Conservation (phyloP, 106 monocot species). For the Acorus calamus region DNA sequence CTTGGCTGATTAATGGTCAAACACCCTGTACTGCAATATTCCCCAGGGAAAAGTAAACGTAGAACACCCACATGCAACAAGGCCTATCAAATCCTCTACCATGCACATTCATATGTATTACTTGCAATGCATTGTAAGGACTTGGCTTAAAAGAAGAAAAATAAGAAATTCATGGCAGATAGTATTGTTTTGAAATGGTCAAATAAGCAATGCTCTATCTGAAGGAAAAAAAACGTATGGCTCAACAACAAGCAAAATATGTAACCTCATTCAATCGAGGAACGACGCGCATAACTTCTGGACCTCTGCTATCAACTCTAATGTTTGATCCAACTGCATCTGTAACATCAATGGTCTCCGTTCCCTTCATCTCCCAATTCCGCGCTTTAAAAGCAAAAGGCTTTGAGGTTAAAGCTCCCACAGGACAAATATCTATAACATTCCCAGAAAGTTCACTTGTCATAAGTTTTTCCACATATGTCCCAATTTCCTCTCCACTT, state of each 20-base stretch:
- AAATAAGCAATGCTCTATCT: neutral
- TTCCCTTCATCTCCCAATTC: slow-evolving; percentile 96
- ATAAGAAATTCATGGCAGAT: neutral
- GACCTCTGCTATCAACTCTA: slow-evolving; percentile 96
- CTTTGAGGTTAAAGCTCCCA: slow-evolving; percentile 97
- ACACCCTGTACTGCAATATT: no score
- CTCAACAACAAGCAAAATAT: neutral
- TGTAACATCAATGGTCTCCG: slow-evolving; percentile 95
- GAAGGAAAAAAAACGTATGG: neutral
- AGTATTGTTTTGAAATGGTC: neutral
- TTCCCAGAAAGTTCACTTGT: slow-evolving; percentile 99
- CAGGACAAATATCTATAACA: slow-evolving; percentile 99
- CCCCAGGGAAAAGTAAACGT: no score
- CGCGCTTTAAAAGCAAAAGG: slow-evolving; percentile 98
- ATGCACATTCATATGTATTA: no score
- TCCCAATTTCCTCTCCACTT: slow-evolving; percentile 99
- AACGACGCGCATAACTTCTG: slow-evolving; percentile 95
- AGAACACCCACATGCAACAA: no score
- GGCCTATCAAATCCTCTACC: no score
- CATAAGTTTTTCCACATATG: slow-evolving; percentile 99
- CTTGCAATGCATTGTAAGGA: no score
- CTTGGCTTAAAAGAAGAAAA: neutral
- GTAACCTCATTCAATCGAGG: slow-evolving; percentile 95
- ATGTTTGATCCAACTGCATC: slow-evolving; percentile 99
- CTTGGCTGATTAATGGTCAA: no score